Base-by-base conservation (phyloP, 169 alveolate species). In the Fabrea salina region DNA sequence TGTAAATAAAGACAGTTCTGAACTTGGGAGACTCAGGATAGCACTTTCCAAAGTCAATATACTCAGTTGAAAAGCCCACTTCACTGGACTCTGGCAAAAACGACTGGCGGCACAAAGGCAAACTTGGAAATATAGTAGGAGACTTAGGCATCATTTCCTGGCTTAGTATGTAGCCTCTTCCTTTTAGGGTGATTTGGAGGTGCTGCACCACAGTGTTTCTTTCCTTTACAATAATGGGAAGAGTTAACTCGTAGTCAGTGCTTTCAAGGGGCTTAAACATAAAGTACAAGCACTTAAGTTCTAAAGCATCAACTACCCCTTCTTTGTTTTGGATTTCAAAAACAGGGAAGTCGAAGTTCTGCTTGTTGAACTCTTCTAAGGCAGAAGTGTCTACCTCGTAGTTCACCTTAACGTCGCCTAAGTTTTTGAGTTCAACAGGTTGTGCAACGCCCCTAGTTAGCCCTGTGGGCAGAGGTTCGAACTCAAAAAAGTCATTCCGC, bases 401-500 rank as follows among this genome's bases (percentile, higher is more conserved):
- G 43, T 83, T 87, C 35, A 90, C 82, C 64, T 87, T 87, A n/a
- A 86, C 82, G 19, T 88, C 88, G 7, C 95, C 95, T 6, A 90
- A 75, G 66, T 90, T 90, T 67, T 82, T 79, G 56, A 90, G 66
- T 70, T 90, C 93, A 30, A 90, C 70, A 16, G 95, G 95, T 19
- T 89, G 84, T 13, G 92, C 88, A 2, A 90, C 85, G 40, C 90
- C 86, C 81, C 87, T 88, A 80, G 85, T 89, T 58, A 87, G 74
- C 2, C 95, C 95, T 33, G 87, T 87, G 0, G 95, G 95, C 6
- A 83, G 84, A 54, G 92, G 90, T 32, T 92, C 89, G 56, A 90
- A 70, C 57, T 85, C 80, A 56, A 85, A 86, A 35, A 50, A 56
- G 19, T 86, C 88, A 22, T 87, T 85, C 40, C 81, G 71, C n/a